phyloP scores from a whole-genome alignment of 192 early-diverging fungal genomes.

The Rhizophlyctis rosea region DNA sequence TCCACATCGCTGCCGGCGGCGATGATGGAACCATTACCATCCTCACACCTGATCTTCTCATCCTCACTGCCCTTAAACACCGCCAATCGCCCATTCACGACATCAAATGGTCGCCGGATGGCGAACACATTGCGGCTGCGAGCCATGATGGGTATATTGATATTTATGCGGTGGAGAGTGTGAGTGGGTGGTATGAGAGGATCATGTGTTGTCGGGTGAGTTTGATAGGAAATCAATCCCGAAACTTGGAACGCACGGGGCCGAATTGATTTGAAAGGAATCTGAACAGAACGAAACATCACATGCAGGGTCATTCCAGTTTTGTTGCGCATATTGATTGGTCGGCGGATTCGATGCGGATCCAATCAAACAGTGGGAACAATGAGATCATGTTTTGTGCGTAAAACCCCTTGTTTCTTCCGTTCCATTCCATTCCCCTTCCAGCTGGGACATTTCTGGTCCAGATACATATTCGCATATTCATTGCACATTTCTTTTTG shows the following conservation, averaged over 20 bases:
- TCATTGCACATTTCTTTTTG: too few species aligned
- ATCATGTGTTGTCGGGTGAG: constrained; percentile 30
- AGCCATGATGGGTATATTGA: constrained; percentile 33
- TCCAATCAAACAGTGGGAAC: constrained; percentile 28
- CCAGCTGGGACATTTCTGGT: not conserved
- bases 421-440: not conserved
- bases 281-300: too few species aligned
- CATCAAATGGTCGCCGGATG: constrained; percentile 27
- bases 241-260: too few species aligned
- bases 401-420: not conserved
- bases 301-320: constrained; percentile 22
- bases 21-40: constrained; percentile 12
- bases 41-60: too few species aligned
- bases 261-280: too few species aligned
- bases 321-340: constrained; percentile 22
- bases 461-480: too few species aligned
- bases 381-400: constrained; percentile 36
- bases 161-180: constrained; percentile 20
- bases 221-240: too few species aligned
- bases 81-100: constrained; percentile 32
- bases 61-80: too few species aligned
- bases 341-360: constrained; percentile 15
- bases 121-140: constrained; percentile 22
- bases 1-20: constrained; percentile 24
- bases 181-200: constrained; percentile 13